phyloP scores from a whole-genome alignment of 768 basidiomycete species.

The Lactarius quietus region DNA sequence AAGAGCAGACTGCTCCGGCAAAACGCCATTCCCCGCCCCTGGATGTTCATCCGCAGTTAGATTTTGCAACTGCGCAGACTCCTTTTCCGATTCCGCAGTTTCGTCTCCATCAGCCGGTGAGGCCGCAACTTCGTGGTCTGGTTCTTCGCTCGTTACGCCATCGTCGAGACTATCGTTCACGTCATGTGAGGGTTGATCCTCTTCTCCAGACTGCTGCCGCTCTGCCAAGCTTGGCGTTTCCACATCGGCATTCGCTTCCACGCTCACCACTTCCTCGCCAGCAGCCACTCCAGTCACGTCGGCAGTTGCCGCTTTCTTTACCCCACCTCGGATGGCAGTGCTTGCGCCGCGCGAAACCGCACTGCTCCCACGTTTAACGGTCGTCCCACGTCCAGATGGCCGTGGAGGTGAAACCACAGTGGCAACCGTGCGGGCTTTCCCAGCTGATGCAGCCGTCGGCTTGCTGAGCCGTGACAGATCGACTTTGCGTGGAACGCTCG shows the following conservation, averaged over 20 bases:
- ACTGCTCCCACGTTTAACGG: constrained; percentile 18
- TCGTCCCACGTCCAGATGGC: constrained; percentile 33
- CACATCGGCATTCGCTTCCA: neutral
- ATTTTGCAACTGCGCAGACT: neutral
- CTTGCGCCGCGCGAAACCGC: constrained; percentile 24
- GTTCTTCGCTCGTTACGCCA: constrained; percentile 16
- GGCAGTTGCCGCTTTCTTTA: constrained; percentile 27
- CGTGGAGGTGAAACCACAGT: constrained; percentile 17
- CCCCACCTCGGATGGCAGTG: constrained; percentile 29
- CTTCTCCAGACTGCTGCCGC: constrained; percentile 24
- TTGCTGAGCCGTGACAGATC: constrained; percentile 66
- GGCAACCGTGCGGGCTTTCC: constrained; percentile 48
- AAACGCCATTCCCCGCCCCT: constrained; percentile 13
- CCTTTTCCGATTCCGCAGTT: constrained; percentile 12
- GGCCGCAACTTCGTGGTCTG: constrained; percentile 20
- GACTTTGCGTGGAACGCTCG: constrained; percentile 47
- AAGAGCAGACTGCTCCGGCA: constrained; percentile 5
- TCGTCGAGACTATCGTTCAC: constrained; percentile 18
- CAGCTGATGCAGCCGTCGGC: constrained; percentile 76
- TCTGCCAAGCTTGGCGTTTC: neutral
- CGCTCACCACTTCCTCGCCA: constrained; percentile 12
- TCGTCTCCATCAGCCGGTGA: constrained; percentile 8
- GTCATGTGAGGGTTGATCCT: constrained; percentile 25
- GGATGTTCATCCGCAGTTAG: constrained; percentile 8
- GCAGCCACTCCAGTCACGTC: constrained; percentile 29